Percentiles rank a stretch among this genome's conserved stretches.
Evolutionary conservation across 495 filamentous ascomycete species (phyloP).

Genomic region (Pyrenula aspistea): DNA sequence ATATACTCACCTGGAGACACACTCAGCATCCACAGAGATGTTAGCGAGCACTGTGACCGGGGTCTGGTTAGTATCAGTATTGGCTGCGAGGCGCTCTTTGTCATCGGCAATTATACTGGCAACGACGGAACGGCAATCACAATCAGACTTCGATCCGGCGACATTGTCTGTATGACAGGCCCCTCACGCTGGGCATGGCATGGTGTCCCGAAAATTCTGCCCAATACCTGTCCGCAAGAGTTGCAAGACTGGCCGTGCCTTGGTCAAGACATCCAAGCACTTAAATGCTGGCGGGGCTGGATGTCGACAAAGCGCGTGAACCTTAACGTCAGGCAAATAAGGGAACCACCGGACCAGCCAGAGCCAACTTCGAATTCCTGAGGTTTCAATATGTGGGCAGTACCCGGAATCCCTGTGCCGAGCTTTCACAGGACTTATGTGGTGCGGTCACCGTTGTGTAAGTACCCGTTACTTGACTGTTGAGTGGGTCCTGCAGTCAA

Average conservation of each 20-base stretch:
- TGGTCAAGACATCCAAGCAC: conserved; percentile 19
- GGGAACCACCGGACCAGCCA: too few relatives aligned
- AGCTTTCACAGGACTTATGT: too few relatives aligned
- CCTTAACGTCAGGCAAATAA: conserved; percentile 87
- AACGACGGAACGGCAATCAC: conserved; percentile 37
- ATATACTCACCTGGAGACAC: conserved; percentile 81
- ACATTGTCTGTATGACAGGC: conserved; percentile 72
- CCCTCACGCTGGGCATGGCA: conserved; percentile 83
- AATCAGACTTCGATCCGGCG: conserved; percentile 63
- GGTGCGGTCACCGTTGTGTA: too few relatives aligned
- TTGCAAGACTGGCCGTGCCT: conserved; percentile 63
- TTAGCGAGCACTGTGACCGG: conserved; percentile 64
- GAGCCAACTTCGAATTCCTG: too few relatives aligned
- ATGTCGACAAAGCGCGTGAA: conserved; percentile 79
- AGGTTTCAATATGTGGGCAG: too few relatives aligned
- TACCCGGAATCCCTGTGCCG: too few relatives aligned
- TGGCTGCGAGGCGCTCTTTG: conserved; percentile 78
- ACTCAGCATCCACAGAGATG: conserved; percentile 79
- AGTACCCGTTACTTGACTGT: too few relatives aligned
- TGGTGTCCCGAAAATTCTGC: conserved; percentile 73
- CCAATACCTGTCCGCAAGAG: conserved; percentile 62
- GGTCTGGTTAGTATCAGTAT: conserved; percentile 76
- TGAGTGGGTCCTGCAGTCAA: too few relatives aligned
- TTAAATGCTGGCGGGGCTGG: conserved; percentile 66
- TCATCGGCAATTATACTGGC: conserved; percentile 31